These are phyloP conservation scores for Mucor plumbeus DNA, from an alignment of 371 early-diverging fungal genomes.

Conservation along the genomic window DNA sequence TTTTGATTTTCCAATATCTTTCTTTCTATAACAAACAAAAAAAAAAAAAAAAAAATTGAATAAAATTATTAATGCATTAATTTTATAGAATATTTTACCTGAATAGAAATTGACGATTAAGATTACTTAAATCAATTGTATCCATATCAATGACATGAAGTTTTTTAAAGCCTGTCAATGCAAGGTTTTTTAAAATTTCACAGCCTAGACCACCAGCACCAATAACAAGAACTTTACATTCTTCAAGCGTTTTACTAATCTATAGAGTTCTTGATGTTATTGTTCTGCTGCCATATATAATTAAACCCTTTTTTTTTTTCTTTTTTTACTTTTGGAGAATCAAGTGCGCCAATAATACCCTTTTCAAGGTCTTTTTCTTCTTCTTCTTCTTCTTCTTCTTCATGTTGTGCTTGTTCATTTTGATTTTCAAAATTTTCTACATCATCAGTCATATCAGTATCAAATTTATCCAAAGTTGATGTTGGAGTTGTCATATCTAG, in stretches of 20 bases:
- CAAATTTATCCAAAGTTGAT: slow-evolving; percentile 10
- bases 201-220: slow-evolving; percentile 99
- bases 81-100: slow-evolving; percentile 33
- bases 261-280: slow-evolving; percentile 4
- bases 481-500: slow-evolving; percentile 25
- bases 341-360: slow-evolving; percentile 23
- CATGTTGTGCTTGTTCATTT: slow-evolving; percentile 16
- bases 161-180: slow-evolving; percentile 84
- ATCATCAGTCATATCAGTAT: slow-evolving; percentile 25
- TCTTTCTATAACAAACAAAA: slow-evolving; percentile 43
- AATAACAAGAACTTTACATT: slow-evolving; percentile 72
- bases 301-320: not conserved
- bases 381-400: slow-evolving; percentile 14
- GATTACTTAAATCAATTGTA: slow-evolving; percentile 97
- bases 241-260: slow-evolving; percentile 35
- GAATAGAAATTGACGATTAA: slow-evolving; percentile 99
- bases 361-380: slow-evolving; percentile 13
- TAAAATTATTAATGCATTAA: no score
- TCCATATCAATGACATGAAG: slow-evolving; percentile 97
- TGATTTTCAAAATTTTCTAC: not conserved
- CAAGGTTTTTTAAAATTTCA: slow-evolving; percentile 96
- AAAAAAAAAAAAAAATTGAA: no score
- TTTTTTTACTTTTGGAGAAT: slow-evolving; percentile 18
- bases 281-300: not conserved
- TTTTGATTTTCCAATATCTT: slow-evolving; percentile 85